A percentile compares a stretch with the other conserved stretches of the same genome.
These are phyloP conservation scores for Ganoderma resinaceum DNA, from an alignment of 1,284 basidiomycete genomes.

Conservation along the genomic window DNA sequence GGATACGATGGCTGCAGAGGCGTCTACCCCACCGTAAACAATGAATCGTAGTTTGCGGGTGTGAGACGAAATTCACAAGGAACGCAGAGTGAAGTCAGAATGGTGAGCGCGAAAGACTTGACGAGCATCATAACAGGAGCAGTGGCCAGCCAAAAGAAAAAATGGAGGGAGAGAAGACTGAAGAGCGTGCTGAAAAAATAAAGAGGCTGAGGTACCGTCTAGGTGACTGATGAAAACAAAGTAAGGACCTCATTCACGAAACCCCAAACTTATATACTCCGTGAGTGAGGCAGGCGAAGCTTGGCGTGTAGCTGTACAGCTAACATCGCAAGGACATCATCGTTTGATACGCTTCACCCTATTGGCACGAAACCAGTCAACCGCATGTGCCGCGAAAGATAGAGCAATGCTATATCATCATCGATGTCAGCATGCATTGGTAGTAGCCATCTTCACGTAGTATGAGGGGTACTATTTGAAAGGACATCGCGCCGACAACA, in stretches of 20 bases:
- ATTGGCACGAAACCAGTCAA: too few species aligned
- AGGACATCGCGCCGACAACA: too few species aligned
- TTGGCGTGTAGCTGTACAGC: background rate
- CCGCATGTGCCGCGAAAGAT: too few species aligned
- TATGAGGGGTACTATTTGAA: too few species aligned
- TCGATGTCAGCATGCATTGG: too few species aligned
- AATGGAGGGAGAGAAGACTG: background rate
- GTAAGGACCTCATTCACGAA: background rate
- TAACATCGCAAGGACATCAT: background rate
- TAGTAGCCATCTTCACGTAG: too few species aligned
- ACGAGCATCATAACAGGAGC: background rate
- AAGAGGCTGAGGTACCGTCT: background rate
- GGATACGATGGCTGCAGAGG: background rate
- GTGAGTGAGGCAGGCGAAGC: background rate
- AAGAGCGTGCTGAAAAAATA: background rate
- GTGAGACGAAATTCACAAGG: background rate
- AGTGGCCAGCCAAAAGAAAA: background rate
- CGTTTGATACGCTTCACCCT: too few species aligned
- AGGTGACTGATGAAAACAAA: background rate
- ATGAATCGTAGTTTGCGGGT: background rate
- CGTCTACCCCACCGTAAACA: background rate
- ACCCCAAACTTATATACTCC: background rate
- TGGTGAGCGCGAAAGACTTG: background rate
- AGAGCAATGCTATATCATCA: too few species aligned
- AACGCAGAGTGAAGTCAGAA: background rate